Conservation (phyloP, 1,139 yeast genomes). For the Hyphopichia wangnamkhiaoensis region DNA sequence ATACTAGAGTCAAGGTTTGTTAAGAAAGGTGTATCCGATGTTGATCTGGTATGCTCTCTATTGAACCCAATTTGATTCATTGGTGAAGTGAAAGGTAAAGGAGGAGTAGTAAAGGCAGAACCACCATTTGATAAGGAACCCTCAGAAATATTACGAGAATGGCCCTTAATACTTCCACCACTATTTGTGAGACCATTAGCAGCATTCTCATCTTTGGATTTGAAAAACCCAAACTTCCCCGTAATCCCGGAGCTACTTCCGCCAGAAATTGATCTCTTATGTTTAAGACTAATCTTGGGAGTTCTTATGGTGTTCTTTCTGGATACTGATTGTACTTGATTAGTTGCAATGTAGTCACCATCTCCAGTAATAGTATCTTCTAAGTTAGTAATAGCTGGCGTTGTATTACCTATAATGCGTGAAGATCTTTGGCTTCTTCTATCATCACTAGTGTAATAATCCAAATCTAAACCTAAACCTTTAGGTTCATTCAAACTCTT, state of each 20-base stretch:
- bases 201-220: constrained; percentile 17
- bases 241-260: constrained; percentile 27
- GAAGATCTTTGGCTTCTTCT: constrained; percentile 5
- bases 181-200: constrained; percentile 15
- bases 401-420: constrained; percentile 16
- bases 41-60: constrained; percentile 37
- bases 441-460: constrained; percentile 16
- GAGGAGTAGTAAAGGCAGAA: constrained; percentile 47
- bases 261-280: constrained; percentile 45
- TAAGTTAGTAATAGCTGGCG: constrained; percentile 43
- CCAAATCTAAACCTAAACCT: constrained; percentile 44
- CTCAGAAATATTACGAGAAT: constrained; percentile 44
- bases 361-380: constrained; percentile 20
- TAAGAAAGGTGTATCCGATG: constrained; percentile 37
- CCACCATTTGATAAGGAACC: constrained; percentile 35
- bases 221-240: constrained; percentile 38
- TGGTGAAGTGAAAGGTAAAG: constrained; percentile 34
- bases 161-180: constrained; percentile 20
- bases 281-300: constrained; percentile 38
- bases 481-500: constrained; percentile 19
- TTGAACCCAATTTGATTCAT: constrained; percentile 11
- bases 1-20: constrained; percentile 13
- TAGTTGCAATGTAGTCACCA: constrained; percentile 3
- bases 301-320: constrained; percentile 34
- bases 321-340: constrained; percentile 12